phyloP scores from a whole-genome alignment of 2,329 filamentous ascomycete genomes.

The Fusarium tricinctum region DNA sequence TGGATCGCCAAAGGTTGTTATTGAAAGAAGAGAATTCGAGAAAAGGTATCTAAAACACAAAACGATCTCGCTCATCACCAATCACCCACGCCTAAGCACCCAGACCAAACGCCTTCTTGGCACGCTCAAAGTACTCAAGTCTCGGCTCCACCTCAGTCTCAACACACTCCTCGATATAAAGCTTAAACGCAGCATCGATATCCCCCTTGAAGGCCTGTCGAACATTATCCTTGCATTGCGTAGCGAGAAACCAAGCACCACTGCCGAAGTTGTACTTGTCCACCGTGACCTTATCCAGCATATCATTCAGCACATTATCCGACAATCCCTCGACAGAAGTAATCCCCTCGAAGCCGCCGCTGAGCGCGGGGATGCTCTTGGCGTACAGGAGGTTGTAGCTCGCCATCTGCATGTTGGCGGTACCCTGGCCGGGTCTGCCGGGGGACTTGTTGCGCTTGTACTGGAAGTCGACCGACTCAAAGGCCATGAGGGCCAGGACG shows the following conservation, averaged over 20 bases:
- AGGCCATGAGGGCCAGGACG: conserved; percentile 77
- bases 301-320: conserved; percentile 54
- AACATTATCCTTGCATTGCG: conserved; percentile 58
- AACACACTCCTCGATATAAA: conserved; percentile 64
- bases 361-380: conserved; percentile 57
- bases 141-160: conserved; percentile 54
- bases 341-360: conserved; percentile 51
- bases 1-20: not conserved
- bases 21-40: not conserved
- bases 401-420: conserved; percentile 68
- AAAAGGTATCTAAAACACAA: not conserved
- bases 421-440: conserved; percentile 77
- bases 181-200: conserved; percentile 58
- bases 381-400: conserved; percentile 64
- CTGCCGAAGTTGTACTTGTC: conserved; percentile 69
- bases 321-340: conserved; percentile 47
- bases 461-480: conserved; percentile 77
- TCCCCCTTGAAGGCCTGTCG: conserved; percentile 53
- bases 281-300: conserved; percentile 61
- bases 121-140: conserved; percentile 58
- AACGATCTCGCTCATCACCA: not conserved
- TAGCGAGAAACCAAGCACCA: conserved; percentile 66
- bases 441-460: conserved; percentile 76
- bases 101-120: conserved; percentile 64
- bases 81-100: not conserved